phyloP scores from a whole-genome alignment of 768 basidiomycete genomes.

The Amanita pseudoporphyria region DNA sequence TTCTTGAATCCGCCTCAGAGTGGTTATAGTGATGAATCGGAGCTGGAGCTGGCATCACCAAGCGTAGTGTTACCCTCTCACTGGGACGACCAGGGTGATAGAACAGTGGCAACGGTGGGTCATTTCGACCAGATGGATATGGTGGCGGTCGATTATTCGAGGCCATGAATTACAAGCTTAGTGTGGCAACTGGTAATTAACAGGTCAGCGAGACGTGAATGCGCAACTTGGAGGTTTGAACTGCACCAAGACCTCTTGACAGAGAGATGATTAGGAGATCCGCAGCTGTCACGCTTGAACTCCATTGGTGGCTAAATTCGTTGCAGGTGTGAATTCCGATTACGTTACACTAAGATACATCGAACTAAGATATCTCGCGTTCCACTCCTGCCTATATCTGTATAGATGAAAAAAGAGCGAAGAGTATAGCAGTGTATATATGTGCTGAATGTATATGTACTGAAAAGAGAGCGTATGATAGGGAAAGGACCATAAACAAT shows the following conservation, averaged over 20 bases:
- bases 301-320: background rate
- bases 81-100: background rate
- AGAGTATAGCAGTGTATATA: background rate
- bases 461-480: background rate
- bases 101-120: background rate
- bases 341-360: constrained; percentile 8
- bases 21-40: background rate
- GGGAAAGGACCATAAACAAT: background rate
- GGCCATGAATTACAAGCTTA: background rate
- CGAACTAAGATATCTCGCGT: background rate
- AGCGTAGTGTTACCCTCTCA: background rate
- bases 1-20: constrained; percentile 1
- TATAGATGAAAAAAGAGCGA: background rate
- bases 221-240: too few relatives aligned
- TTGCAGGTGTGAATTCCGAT: background rate
- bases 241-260: too few relatives aligned
- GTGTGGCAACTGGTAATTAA: background rate
- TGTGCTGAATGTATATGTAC: background rate
- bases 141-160: constrained; percentile 1
- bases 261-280: background rate
- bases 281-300: background rate
- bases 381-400: constrained; percentile 5
- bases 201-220: too few relatives aligned
- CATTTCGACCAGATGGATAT: background rate
- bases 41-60: background rate